These are phyloP conservation scores for Hyaloperonospora arabidopsidis DNA, from an alignment of 352 stramenopile species.

Conservation along the genomic window DNA sequence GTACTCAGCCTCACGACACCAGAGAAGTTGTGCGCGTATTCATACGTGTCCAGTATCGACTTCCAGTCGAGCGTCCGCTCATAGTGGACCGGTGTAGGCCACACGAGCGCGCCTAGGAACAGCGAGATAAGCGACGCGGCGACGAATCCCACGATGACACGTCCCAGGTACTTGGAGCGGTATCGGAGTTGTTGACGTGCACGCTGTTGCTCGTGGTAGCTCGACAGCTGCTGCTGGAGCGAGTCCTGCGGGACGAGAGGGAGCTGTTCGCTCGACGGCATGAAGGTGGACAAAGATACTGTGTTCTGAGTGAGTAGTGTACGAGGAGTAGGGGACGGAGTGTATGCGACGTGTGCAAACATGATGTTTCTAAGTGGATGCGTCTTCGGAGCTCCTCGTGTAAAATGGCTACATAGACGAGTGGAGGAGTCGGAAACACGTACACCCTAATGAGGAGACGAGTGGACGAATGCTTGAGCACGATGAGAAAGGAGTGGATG, in stretches of 20 bases:
- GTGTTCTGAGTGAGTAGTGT: conserved; percentile 1
- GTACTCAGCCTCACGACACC: conserved; percentile 43
- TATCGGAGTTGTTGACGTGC: conserved; percentile 15
- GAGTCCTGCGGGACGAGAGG: conserved; percentile 20
- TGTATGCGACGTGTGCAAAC: conserved; percentile 22
- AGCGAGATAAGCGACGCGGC: conserved; percentile 29
- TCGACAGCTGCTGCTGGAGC: conserved; percentile 29
- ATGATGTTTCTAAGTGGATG: conserved; percentile 12
- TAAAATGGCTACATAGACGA: not conserved
- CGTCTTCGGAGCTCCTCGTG: not conserved
- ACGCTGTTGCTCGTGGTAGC: conserved; percentile 28
- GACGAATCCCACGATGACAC: conserved; percentile 30
- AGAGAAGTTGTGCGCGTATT: conserved; percentile 37
- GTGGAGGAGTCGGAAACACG: not conserved
- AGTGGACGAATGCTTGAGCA: conserved; percentile 13
- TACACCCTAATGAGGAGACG: conserved; percentile 4
- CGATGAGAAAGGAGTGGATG: conserved; percentile 2
- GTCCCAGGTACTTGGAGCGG: conserved; percentile 26
- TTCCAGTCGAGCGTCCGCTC: conserved; percentile 25
- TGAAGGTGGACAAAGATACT: conserved; percentile 8
- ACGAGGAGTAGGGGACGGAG: not conserved
- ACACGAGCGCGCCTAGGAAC: conserved; percentile 31
- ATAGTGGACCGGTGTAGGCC: conserved; percentile 22
- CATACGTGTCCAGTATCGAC: conserved; percentile 27
- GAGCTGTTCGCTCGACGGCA: conserved; percentile 18